Conservation (phyloP, 805 yeast genomes). For the Metschnikowia santaceciliae region DNA sequence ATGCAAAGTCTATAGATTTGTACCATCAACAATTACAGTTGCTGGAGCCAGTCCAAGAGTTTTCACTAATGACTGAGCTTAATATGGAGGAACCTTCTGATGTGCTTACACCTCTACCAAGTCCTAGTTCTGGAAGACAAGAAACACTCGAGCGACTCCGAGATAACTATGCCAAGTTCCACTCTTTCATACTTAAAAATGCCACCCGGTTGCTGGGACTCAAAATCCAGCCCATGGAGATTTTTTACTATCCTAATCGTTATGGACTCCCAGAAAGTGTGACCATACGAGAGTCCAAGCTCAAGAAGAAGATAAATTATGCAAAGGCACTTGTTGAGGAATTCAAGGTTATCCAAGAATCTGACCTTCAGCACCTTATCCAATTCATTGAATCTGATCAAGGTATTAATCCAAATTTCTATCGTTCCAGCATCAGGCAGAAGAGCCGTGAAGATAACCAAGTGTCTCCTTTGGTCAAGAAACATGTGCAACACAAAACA, state of each 20-base stretch:
- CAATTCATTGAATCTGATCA: constrained; percentile 13
- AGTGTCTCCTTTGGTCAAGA: constrained; percentile 18
- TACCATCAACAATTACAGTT: constrained; percentile 17
- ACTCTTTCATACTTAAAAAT: constrained; percentile 20
- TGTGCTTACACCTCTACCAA: neutral
- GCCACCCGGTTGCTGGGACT: constrained; percentile 19
- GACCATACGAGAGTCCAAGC: constrained; percentile 23
- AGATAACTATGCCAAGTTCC: constrained; percentile 15
- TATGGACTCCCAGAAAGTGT: constrained; percentile 31
- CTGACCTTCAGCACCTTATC: constrained; percentile 17
- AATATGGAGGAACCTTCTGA: neutral
- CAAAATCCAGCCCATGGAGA: constrained; percentile 31
- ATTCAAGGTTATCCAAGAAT: constrained; percentile 21
- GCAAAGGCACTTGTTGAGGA: constrained; percentile 19
- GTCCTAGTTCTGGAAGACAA: neutral
- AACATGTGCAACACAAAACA: constrained; percentile 21
- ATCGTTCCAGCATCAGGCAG: constrained; percentile 25
- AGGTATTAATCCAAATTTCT: constrained; percentile 23
- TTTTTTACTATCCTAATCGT: constrained; percentile 26
- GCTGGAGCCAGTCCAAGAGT: constrained; percentile 7
- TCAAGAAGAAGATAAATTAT: constrained; percentile 22
- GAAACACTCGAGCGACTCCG: constrained; percentile 4
- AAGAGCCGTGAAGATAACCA: constrained; percentile 13
- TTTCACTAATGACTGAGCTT: constrained; percentile 13
- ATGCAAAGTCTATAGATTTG: constrained; percentile 4